A percentile compares a stretch with the other conserved stretches of the same genome.
Conservation (phyloP, 2,329 filamentous ascomycete species). For the Colletotrichum lini region DNA sequence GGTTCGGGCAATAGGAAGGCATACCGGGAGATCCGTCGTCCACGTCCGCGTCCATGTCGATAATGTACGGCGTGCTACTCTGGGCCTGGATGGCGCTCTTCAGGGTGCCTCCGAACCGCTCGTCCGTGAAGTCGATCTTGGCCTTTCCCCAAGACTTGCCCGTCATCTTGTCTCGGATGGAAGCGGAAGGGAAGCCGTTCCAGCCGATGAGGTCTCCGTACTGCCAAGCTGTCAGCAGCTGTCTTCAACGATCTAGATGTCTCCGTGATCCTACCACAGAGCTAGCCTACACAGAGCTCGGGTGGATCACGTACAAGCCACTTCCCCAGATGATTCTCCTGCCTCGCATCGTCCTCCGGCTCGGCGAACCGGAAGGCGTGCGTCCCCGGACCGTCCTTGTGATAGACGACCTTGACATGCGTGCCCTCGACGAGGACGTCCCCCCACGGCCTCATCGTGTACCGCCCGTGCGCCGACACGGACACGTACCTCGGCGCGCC, state of each 20-base stretch:
- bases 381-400: background rate
- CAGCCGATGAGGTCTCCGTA: background rate
- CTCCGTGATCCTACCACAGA: too few species aligned
- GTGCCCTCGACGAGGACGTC: background rate
- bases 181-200: background rate
- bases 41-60: too few species aligned
- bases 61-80: background rate
- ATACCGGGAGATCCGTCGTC: background rate
- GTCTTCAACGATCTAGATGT: background rate
- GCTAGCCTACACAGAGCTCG: too few species aligned
- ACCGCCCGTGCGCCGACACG: background rate
- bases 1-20: background rate
- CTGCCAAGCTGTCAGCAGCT: background rate
- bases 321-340: background rate
- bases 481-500: background rate
- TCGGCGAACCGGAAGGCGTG: background rate
- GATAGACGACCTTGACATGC: background rate
- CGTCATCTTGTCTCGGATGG: background rate
- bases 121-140: background rate
- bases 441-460: background rate
- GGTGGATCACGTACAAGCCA: background rate
- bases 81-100: background rate
- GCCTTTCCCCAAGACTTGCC: background rate
- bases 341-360: background rate
- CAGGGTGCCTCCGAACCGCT: background rate